phyloP scores from a whole-genome alignment of 306 rosid species.

The Mimosa pudica region DNA sequence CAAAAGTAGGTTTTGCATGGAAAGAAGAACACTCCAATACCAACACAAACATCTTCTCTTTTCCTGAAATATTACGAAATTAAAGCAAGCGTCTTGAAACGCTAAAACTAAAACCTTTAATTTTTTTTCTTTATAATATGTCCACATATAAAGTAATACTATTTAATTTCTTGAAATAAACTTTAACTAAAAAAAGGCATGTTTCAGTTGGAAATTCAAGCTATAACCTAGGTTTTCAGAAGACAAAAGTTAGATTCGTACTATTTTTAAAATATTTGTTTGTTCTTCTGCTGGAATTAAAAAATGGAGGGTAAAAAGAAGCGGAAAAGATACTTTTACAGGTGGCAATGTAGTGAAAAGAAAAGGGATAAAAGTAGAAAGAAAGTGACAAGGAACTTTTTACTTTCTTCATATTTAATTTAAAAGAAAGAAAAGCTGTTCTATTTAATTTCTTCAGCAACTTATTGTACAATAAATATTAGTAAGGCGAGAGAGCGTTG shows the following conservation, averaged over 20 bases:
- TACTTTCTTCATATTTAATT: neutral
- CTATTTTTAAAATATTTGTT: neutral
- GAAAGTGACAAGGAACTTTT: neutral
- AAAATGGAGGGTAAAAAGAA: neutral
- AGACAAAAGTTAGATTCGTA: neutral
- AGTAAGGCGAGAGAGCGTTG: neutral
- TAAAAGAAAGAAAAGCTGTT: neutral
- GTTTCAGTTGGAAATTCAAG: slow-evolving; percentile 22
- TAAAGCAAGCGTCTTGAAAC: slow-evolving; percentile 21
- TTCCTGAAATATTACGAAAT: slow-evolving; percentile 6
- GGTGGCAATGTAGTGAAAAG: slow-evolving; percentile 6
- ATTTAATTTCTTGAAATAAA: neutral
- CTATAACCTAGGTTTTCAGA: slow-evolving; percentile 17
- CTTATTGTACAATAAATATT: neutral
- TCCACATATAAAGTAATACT: too few species aligned
- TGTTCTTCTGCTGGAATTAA: neutral
- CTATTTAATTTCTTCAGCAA: slow-evolving; percentile 4
- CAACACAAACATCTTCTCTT: neutral
- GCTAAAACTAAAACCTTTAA: slow-evolving; percentile 6
- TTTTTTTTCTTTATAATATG: neutral
- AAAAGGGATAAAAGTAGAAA: neutral
- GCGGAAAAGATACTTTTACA: neutral
- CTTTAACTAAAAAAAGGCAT: neutral
- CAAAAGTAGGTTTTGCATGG: slow-evolving; percentile 43
- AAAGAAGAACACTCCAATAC: slow-evolving; percentile 34